phyloP scores from a whole-genome alignment of 106 monocot genomes.

The Cymbidium sinense region DNA sequence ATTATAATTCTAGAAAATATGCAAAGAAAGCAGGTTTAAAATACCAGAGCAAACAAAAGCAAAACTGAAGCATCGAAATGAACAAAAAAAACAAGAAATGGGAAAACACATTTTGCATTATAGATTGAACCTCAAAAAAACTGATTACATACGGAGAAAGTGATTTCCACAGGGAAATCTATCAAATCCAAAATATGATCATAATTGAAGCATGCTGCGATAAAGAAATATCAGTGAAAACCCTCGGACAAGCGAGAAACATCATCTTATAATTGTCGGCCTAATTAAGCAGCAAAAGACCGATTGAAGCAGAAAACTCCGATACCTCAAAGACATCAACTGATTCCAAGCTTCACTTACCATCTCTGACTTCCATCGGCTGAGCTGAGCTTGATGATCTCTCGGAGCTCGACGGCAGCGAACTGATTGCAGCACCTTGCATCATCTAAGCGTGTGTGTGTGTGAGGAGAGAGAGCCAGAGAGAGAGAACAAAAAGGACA shows the following conservation, averaged over 20 bases:
- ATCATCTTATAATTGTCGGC: background rate
- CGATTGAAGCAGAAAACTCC: background rate
- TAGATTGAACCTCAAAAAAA: background rate
- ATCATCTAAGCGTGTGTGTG: constrained; percentile 20
- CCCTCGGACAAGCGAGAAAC: background rate
- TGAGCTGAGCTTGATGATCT: constrained; percentile 76
- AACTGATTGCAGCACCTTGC: constrained; percentile 57
- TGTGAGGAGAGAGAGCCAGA: background rate
- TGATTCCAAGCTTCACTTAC: constrained; percentile 12
- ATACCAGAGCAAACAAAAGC: background rate
- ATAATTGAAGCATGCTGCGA: background rate
- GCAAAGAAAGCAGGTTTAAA: background rate
- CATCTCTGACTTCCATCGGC: constrained; percentile 53
- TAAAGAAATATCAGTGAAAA: background rate
- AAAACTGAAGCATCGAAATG: background rate
- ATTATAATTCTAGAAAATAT: background rate
- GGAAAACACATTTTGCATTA: background rate
- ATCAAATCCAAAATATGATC: background rate
- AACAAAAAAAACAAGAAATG: background rate
- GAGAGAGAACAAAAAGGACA: background rate
- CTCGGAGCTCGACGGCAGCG: constrained; percentile 90
- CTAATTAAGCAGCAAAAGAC: background rate
- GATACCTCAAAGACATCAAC: background rate
- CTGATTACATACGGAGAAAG: background rate
- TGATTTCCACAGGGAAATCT: background rate